Evolutionary conservation across 2,329 filamentous ascomycete genomes (phyloP), one percentile per base, ranked within the genome.

Genomic region (Beauveria caledonica): DNA sequence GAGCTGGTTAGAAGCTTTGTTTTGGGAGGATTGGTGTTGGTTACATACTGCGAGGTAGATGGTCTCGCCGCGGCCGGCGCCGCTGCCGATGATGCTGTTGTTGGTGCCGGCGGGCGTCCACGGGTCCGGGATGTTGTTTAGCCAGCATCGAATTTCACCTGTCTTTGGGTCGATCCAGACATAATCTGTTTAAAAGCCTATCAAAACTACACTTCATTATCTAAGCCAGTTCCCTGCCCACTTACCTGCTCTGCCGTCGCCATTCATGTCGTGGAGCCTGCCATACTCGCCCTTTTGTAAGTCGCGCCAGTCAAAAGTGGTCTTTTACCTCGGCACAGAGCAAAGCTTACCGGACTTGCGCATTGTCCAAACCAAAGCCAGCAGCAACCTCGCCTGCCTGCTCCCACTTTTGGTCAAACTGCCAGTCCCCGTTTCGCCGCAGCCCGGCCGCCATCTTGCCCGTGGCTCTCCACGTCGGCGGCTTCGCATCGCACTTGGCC

Each of bases 241-340:
- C 9, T 17, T 27, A 19, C 51, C 51, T n/a, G 65, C 64, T 56
- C 61, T 64, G 3, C 64, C 63, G 44, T 66, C 64, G 6, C 64
- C 65, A 45, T 65, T 60, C 64, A 66, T 65, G n/a, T 66, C 64
- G 27, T 62, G 53, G 4, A 65, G 61, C 21, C 50, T 53, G 15
- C 19, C 3, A 39, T 9, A n/a, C 15, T 2, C 33, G 5, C 29
- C 11, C 2, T 1, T 1, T n/a, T 23, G 10, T 52, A 3, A 53
- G 36, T 53, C 17, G 10, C 25, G 19, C 33, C 9, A n/a, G 19
- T 11, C 19, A 39, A 23, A 23, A 33, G 29, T 33, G 49, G 49
- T 7, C 2, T 3, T n/a, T 5, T 6, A 23, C 5, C 8, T 5
- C 13, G 5, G 7, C 21, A 53, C 23, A 11, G 13, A 2, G n/a